A percentile compares a stretch with the other conserved stretches of the same genome.
Evolutionary conservation across 768 basidiomycete genomes (phyloP).

Genomic region (Amanita muscaria): DNA sequence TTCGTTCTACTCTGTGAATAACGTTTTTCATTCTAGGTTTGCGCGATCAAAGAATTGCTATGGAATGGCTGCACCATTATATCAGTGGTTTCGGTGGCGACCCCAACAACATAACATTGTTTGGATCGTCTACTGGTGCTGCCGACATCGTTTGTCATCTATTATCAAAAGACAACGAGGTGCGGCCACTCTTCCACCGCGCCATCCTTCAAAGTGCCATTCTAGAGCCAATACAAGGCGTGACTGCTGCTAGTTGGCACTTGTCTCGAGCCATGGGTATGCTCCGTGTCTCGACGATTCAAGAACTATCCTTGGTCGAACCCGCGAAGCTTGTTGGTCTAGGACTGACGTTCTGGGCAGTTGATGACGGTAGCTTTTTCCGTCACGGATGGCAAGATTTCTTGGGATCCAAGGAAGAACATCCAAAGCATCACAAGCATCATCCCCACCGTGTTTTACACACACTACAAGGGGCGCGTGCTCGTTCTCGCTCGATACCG

Average conservation of each 20-base stretch:
- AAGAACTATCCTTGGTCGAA: constrained; percentile 53
- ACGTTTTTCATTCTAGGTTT: constrained; percentile 32
- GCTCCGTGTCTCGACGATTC: constrained; percentile 44
- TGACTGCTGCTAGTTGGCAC: constrained; percentile 55
- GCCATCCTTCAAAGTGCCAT: constrained; percentile 70
- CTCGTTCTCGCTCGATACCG: constrained; percentile 18
- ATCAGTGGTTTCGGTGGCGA: constrained; percentile 64
- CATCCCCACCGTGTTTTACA: constrained; percentile 1
- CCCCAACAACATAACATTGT: constrained; percentile 46
- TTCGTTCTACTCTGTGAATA: constrained; percentile 8
- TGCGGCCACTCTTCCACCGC: constrained; percentile 55
- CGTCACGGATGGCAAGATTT: constrained; percentile 49
- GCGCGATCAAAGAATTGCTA: constrained; percentile 53
- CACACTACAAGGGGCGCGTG: constrained; percentile 1
- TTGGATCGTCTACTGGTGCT: constrained; percentile 43
- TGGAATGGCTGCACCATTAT: constrained; percentile 54
- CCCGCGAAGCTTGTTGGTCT: constrained; percentile 48
- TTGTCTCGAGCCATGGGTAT: constrained; percentile 55
- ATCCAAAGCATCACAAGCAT: constrained; percentile 11
- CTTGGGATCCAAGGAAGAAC: constrained; percentile 24
- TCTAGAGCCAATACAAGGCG: constrained; percentile 55
- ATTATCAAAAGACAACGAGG: constrained; percentile 53
- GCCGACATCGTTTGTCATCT: constrained; percentile 56
- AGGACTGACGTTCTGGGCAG: constrained; percentile 41
- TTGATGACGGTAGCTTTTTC: constrained; percentile 68